These are phyloP conservation scores for Ustilago lituana DNA, from an alignment of 1,284 basidiomycete species.

Conservation along the genomic window DNA sequence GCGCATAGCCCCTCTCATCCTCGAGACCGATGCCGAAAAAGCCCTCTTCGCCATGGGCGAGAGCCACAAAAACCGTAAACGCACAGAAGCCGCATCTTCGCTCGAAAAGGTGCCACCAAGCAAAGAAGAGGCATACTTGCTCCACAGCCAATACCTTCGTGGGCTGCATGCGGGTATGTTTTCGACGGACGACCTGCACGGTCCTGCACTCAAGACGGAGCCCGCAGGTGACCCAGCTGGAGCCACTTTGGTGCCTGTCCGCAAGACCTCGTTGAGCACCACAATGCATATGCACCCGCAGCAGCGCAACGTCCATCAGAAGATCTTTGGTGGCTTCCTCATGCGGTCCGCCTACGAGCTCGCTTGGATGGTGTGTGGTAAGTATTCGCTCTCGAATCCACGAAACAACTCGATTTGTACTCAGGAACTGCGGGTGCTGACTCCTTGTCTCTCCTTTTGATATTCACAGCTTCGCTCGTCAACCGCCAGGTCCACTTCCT, in stretches of 20 bases:
- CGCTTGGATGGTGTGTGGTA: slow-evolving; percentile 65
- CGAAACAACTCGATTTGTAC: too few species aligned
- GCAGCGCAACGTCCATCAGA: slow-evolving; percentile 56
- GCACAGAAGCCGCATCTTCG: slow-evolving; percentile 49
- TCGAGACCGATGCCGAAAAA: slow-evolving; percentile 59
- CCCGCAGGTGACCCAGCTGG: slow-evolving; percentile 18
- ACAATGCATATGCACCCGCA: slow-evolving; percentile 65
- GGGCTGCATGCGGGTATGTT: slow-evolving; percentile 47
- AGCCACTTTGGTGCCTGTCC: slow-evolving; percentile 52
- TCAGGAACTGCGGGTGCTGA: too few species aligned
- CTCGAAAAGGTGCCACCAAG: slow-evolving; percentile 65
- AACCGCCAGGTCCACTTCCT: slow-evolving; percentile 66
- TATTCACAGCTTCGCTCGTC: slow-evolving; percentile 51
- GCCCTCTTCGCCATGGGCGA: slow-evolving; percentile 64
- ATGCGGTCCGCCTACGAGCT: slow-evolving; percentile 66
- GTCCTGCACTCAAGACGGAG: slow-evolving; percentile 12
- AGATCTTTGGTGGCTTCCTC: slow-evolving; percentile 59
- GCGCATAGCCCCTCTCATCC: slow-evolving; percentile 54
- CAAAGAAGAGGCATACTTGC: slow-evolving; percentile 63
- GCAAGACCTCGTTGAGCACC: slow-evolving; percentile 52
- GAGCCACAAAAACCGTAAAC: slow-evolving; percentile 64
- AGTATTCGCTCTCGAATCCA: too few species aligned
- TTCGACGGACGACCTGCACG: slow-evolving; percentile 34
- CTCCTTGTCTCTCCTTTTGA: not conserved
- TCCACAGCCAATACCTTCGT: slow-evolving; percentile 64